Conservation (phyloP, 306 rosid genomes). For the Cicer chorassanicum region DNA sequence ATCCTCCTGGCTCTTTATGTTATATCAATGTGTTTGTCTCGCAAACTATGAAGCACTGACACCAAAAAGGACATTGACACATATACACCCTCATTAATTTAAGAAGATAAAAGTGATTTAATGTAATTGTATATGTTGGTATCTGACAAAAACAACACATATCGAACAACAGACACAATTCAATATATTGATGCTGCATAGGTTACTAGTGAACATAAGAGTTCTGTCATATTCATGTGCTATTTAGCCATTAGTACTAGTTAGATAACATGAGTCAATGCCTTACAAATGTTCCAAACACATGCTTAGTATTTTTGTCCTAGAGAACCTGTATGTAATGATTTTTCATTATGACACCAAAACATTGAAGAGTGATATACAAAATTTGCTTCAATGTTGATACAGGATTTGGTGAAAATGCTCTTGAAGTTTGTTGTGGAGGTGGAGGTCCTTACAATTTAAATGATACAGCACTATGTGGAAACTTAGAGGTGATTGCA, state of each 20-base stretch:
- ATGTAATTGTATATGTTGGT: no score
- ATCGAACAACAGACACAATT: no score
- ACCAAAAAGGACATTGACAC: no score
- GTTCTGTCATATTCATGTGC: slow-evolving; percentile 8
- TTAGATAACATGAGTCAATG: slow-evolving; percentile 1
- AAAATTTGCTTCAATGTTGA: not conserved
- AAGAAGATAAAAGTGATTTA: no score
- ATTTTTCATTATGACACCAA: not conserved
- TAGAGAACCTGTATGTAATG: not conserved
- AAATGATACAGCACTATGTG: slow-evolving; percentile 43
- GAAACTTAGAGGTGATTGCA: slow-evolving; percentile 29
- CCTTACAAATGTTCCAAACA: no score
- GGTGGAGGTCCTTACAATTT: slow-evolving; percentile 53
- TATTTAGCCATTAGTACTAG: not conserved
- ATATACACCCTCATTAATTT: no score
- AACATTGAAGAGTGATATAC: slow-evolving; percentile 8
- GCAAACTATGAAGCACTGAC: not conserved
- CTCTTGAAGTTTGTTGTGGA: slow-evolving; percentile 54
- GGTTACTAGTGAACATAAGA: not conserved
- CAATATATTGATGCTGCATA: no score
- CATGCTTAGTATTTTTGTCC: not conserved
- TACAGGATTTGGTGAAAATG: slow-evolving; percentile 50
- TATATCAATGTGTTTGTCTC: not conserved
- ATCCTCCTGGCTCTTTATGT: slow-evolving; percentile 7
- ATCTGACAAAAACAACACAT: no score